Conservation (phyloP, 2,329 filamentous ascomycete genomes). For the Metarhizium humberi region DNA sequence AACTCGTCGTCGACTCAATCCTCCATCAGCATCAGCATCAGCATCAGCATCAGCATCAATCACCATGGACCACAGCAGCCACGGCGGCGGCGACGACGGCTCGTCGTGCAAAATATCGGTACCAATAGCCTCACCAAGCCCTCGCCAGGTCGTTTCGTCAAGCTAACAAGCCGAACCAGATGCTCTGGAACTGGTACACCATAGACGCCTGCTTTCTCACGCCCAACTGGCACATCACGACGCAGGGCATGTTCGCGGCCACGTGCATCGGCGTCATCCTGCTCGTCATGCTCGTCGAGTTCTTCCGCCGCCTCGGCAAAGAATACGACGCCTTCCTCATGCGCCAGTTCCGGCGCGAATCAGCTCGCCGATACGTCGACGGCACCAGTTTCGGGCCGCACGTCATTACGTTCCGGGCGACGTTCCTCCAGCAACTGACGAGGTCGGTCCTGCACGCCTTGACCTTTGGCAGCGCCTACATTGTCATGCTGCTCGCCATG, state of each 20-base stretch:
- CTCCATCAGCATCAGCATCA: background rate
- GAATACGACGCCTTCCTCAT: constrained; percentile 63
- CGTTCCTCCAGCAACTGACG: constrained; percentile 52
- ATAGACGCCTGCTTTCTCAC: constrained; percentile 66
- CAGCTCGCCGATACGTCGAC: constrained; percentile 13
- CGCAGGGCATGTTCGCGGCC: constrained; percentile 63
- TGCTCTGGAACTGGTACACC: constrained; percentile 73
- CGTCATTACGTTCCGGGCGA: constrained; percentile 40
- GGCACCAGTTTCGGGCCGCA: constrained; percentile 12
- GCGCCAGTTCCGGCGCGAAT: constrained; percentile 32
- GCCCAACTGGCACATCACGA: constrained; percentile 61
- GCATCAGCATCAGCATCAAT: background rate
- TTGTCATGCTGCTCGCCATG: constrained; percentile 62
- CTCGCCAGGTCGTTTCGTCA: background rate
- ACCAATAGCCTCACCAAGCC: constrained; percentile 1
- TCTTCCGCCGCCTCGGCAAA: constrained; percentile 58
- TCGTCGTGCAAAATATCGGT: constrained; percentile 24
- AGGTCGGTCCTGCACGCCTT: constrained; percentile 58
- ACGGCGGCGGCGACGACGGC: constrained; percentile 9
- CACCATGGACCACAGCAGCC: constrained; percentile 8
- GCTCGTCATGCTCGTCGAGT: constrained; percentile 62
- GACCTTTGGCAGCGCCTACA: constrained; percentile 67
- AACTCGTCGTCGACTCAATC: background rate
- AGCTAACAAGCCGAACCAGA: constrained; percentile 33
- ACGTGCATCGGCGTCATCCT: constrained; percentile 68